These are phyloP conservation scores for Globisporangium acanthophoron DNA, from an alignment of 352 stramenopile genomes.

Conservation along the genomic window DNA sequence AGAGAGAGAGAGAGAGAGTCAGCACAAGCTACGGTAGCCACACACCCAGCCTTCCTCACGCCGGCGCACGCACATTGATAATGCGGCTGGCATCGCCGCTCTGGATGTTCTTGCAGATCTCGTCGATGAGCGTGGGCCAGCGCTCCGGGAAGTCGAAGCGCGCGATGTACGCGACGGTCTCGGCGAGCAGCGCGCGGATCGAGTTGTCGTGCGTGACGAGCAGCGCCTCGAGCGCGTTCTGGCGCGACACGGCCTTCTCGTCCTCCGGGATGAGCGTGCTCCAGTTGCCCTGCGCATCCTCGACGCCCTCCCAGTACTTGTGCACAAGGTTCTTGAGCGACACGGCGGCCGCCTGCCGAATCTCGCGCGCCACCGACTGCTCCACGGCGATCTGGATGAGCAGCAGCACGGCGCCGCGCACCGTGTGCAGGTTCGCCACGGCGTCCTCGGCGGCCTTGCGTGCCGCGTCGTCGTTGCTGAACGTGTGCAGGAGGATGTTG, in stretches of 20 bases:
- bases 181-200: slow-evolving; percentile 89
- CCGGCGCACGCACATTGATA: slow-evolving; percentile 35
- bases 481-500: slow-evolving; percentile 86
- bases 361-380: slow-evolving; percentile 61
- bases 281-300: slow-evolving; percentile 74
- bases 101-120: slow-evolving; percentile 89
- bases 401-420: slow-evolving; percentile 69
- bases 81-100: slow-evolving; percentile 81
- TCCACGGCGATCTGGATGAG: slow-evolving; percentile 80
- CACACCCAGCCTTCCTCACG: background rate
- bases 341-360: slow-evolving; percentile 92
- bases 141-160: slow-evolving; percentile 94
- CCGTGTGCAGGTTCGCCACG: slow-evolving; percentile 68
- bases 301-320: slow-evolving; percentile 89
- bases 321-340: slow-evolving; percentile 95
- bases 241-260: slow-evolving; percentile 60
- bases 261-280: slow-evolving; percentile 55
- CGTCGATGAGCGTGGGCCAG: slow-evolving; percentile 90
- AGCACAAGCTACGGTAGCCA: slow-evolving; percentile 31
- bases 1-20: background rate
- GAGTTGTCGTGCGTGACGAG: slow-evolving; percentile 88
- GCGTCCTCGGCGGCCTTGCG: slow-evolving; percentile 73
- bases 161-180: slow-evolving; percentile 93
- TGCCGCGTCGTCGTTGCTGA: slow-evolving; percentile 68
- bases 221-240: slow-evolving; percentile 76